A percentile compares a stretch with the other conserved stretches of the same genome.
phyloP scores from a whole-genome alignment of 371 early-diverging fungal species.

The Mucor piriformis region DNA sequence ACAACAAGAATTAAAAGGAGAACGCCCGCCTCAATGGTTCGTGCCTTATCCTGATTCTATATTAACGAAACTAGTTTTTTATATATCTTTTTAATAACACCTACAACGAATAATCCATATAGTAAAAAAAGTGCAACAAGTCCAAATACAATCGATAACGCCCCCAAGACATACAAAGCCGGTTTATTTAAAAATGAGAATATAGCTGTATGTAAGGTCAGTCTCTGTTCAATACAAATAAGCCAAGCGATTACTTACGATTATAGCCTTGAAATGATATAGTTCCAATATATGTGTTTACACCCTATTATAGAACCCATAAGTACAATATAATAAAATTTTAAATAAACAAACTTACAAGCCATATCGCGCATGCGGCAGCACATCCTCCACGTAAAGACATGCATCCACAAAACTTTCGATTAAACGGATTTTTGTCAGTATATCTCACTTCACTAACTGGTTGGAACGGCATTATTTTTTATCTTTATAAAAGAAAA shows the following conservation, averaged over 20 bases:
- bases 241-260: background rate
- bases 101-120: slow-evolving; percentile 26
- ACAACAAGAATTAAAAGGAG: slow-evolving; percentile 8
- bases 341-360: slow-evolving; percentile 19
- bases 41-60: slow-evolving; percentile 8
- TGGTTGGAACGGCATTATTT: background rate
- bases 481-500: background rate
- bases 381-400: slow-evolving; percentile 37
- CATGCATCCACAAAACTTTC: slow-evolving; percentile 33
- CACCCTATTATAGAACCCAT: slow-evolving; percentile 5
- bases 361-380: slow-evolving; percentile 28
- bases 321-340: background rate
- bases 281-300: slow-evolving; percentile 26
- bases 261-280: slow-evolving; percentile 21
- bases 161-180: slow-evolving; percentile 19
- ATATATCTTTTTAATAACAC: background rate
- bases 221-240: background rate
- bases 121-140: slow-evolving; percentile 16
- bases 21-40: background rate
- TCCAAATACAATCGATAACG: slow-evolving; percentile 24
- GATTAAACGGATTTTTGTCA: background rate
- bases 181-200: slow-evolving; percentile 25
- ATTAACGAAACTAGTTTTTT: background rate
- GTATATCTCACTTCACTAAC: slow-evolving; percentile 5
- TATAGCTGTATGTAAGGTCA: slow-evolving; percentile 12